Percentiles rank a stretch among this genome's conserved stretches.
These are phyloP conservation scores for Aspergillus phoenicis DNA, from an alignment of 2,329 filamentous ascomycete genomes.

Conservation along the genomic window DNA sequence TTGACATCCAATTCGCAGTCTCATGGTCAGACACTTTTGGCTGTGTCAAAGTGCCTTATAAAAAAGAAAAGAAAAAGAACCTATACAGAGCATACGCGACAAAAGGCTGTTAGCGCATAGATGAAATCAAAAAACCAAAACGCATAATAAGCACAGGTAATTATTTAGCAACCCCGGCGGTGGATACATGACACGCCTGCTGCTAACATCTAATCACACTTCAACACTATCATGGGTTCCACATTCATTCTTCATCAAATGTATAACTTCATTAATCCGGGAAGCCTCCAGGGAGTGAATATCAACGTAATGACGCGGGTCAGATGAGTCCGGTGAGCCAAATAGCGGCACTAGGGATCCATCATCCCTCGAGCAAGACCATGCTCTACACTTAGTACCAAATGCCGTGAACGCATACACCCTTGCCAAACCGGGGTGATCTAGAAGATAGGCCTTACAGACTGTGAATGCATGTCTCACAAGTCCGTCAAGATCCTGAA, in stretches of 20 bases:
- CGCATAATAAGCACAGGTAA: too few species aligned
- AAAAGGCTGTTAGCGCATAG: too few species aligned
- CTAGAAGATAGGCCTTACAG: conserved; percentile 5
- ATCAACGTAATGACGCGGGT: background rate
- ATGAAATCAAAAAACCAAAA: too few species aligned
- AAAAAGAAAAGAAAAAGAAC: too few species aligned
- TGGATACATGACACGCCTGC: too few species aligned
- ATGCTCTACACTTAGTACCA: conserved; percentile 3
- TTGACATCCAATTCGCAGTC: too few species aligned
- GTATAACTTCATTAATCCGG: background rate
- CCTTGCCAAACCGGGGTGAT: background rate
- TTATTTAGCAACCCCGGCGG: accelerated
- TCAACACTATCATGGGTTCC: background rate
- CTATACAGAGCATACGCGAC: too few species aligned
- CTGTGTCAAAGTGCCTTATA: too few species aligned
- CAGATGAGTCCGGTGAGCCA: background rate
- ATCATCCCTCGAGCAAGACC: background rate
- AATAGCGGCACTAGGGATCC: background rate
- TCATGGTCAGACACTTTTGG: too few species aligned
- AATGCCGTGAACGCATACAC: conserved; percentile 10
- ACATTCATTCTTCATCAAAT: background rate
- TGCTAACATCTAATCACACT: conserved; percentile 6
- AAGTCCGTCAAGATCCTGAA: background rate
- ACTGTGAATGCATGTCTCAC: background rate
- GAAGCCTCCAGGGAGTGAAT: conserved; percentile 1